These are phyloP conservation scores for Geranium brycei DNA, from an alignment of 345 rosid genomes.

Conservation along the genomic window DNA sequence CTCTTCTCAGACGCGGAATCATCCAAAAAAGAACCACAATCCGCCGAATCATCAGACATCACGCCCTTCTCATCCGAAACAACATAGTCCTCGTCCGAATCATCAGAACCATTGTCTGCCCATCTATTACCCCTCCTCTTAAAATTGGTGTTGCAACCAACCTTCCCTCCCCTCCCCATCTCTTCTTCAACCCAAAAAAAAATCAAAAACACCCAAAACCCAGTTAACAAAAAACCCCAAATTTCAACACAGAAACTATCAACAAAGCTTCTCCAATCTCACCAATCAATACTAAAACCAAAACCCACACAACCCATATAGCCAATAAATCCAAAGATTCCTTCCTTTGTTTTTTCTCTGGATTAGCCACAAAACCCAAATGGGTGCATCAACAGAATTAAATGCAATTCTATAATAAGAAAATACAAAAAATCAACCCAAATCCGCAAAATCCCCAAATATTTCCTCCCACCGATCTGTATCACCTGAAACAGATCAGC, in stretches of 20 bases:
- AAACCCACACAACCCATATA: background rate
- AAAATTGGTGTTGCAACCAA: slow-evolving; percentile 30
- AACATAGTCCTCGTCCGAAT: slow-evolving; percentile 95
- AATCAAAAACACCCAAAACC: slow-evolving; percentile 29
- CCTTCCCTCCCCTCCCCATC: slow-evolving; percentile 81
- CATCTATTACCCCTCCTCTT: slow-evolving; percentile 27
- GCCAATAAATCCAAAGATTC: background rate
- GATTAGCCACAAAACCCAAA: background rate
- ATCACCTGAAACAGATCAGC: background rate
- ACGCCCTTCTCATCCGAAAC: slow-evolving; percentile 56
- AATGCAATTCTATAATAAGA: background rate
- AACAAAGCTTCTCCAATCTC: background rate
- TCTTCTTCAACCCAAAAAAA: slow-evolving; percentile 18
- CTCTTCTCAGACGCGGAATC: slow-evolving; percentile 46
- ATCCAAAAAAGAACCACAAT: slow-evolving; percentile 33
- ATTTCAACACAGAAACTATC: slow-evolving; percentile 18
- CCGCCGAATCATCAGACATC: slow-evolving; percentile 55
- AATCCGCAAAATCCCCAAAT: background rate
- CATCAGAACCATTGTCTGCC: slow-evolving; percentile 50
- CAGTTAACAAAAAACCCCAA: slow-evolving; percentile 10
- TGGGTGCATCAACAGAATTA: background rate
- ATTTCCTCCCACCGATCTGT: background rate
- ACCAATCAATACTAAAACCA: background rate
- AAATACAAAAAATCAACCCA: too few species aligned
- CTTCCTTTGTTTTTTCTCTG: background rate